Percentiles rank a stretch among this genome's conserved stretches.
Evolutionary conservation across 2,329 filamentous ascomycete species (phyloP).

Genomic region (Neodidymelliopsis sp.): DNA sequence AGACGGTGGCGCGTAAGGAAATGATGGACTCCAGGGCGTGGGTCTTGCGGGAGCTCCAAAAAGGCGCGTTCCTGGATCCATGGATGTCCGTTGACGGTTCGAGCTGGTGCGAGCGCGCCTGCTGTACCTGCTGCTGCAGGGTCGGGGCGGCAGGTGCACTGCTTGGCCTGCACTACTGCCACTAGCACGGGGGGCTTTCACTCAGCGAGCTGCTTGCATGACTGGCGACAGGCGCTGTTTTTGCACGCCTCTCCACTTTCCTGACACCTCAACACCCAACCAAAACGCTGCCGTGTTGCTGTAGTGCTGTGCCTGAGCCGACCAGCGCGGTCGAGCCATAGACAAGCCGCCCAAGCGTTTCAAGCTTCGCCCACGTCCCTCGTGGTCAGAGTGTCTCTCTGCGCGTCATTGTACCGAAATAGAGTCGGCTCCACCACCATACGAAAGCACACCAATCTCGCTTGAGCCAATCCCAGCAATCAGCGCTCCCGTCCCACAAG

Average conservation of each 20-base stretch:
- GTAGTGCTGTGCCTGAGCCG: neutral
- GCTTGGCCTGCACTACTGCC: neutral
- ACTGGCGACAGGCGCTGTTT: neutral
- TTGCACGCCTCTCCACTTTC: neutral
- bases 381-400: slow-evolving; percentile 5
- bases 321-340: neutral
- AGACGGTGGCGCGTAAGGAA: slow-evolving; percentile 7
- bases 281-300: neutral
- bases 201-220: slow-evolving; percentile 3
- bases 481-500: slow-evolving; percentile 16
- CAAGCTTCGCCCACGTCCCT: slow-evolving; percentile 1
- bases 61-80: slow-evolving; percentile 2
- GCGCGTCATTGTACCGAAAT: slow-evolving; percentile 17
- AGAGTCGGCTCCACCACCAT: slow-evolving; percentile 1
- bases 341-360: slow-evolving; percentile 5
- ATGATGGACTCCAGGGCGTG: neutral
- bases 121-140: neutral
- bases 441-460: slow-evolving; percentile 20
- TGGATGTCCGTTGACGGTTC: neutral
- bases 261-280: neutral
- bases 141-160: slow-evolving; percentile 2
- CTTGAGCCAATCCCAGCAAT: slow-evolving; percentile 25
- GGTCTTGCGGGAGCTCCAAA: slow-evolving; percentile 8
- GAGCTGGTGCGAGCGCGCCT: neutral
- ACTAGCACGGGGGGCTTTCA: too few species aligned